These are phyloP conservation scores for Podospora pseudocomata DNA, from an alignment of 495 filamentous ascomycete species.

Conservation along the genomic window DNA sequence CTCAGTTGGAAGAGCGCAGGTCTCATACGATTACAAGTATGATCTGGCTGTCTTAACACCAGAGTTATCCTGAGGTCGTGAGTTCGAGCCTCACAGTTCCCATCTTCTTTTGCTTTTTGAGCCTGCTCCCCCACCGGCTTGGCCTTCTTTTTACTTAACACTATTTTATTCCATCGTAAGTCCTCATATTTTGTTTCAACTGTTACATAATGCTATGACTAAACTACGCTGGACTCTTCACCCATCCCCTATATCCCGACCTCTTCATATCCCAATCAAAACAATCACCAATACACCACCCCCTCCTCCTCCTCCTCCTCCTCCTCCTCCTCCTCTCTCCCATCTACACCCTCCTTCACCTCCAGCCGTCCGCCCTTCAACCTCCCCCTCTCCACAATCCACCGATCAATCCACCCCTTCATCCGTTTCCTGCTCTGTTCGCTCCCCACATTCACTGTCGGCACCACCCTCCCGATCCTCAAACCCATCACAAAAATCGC, in stretches of 20 bases:
- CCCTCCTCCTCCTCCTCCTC: conserved; percentile 32
- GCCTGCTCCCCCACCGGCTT: not conserved
- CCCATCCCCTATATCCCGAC: not conserved
- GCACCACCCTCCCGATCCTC: conserved; percentile 81
- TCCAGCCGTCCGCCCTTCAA: conserved; percentile 61
- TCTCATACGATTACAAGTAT: conserved; percentile 21
- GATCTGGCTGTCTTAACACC: conserved; percentile 15
- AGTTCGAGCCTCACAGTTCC: conserved; percentile 25
- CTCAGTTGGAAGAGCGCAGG: conserved; percentile 27
- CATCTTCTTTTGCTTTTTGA: not conserved
- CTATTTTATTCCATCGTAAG: too few relatives aligned
- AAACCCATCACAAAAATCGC: conserved; percentile 88
- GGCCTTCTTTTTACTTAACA: too few relatives aligned
- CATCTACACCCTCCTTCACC: conserved; percentile 28
- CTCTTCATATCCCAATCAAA: not conserved
- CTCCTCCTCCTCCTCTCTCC: conserved; percentile 24
- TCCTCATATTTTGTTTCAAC: not conserved
- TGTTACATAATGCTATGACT: not conserved
- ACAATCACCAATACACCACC: conserved; percentile 42
- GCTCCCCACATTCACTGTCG: conserved; percentile 87
- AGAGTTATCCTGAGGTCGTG: conserved; percentile 25
- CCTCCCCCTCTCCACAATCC: conserved; percentile 76
- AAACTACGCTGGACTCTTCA: not conserved
- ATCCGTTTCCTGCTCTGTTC: conserved; percentile 64
- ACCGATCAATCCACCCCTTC: conserved; percentile 87